A percentile compares a stretch with the other conserved stretches of the same genome.
These are phyloP conservation scores for Gleditsia sinensis DNA, from an alignment of 306 rosid species.

Conservation along the genomic window DNA sequence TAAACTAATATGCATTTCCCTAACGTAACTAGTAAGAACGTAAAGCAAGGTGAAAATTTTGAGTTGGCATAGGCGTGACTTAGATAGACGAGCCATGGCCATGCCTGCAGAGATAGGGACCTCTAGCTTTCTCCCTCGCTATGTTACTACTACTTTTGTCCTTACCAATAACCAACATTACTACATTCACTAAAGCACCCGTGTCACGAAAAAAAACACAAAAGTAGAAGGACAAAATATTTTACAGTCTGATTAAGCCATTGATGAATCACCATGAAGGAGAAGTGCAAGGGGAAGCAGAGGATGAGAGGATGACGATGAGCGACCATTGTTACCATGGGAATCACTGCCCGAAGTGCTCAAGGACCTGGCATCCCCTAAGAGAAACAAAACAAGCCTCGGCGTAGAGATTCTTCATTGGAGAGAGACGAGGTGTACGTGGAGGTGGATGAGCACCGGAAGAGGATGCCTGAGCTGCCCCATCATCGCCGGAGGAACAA, in stretches of 20 bases:
- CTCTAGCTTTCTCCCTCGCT: slow-evolving; percentile 26
- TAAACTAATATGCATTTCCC: slow-evolving; percentile 29
- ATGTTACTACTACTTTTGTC: neutral
- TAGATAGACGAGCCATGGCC: slow-evolving; percentile 48
- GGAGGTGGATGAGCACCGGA: too few relatives aligned
- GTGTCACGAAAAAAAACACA: neutral
- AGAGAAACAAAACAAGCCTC: slow-evolving; percentile 79
- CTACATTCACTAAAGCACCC: slow-evolving; percentile 34
- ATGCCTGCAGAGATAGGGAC: slow-evolving; percentile 50
- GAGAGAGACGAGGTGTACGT: slow-evolving; percentile 78
- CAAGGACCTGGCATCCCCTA: slow-evolving; percentile 56
- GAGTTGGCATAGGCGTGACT: slow-evolving; percentile 45
- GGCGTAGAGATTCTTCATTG: slow-evolving; percentile 81
- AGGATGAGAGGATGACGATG: slow-evolving; percentile 89
- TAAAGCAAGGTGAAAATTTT: slow-evolving; percentile 20
- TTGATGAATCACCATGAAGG: slow-evolving; percentile 76
- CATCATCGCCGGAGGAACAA: slow-evolving; percentile 55
- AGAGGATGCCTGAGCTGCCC: slow-evolving; percentile 26
- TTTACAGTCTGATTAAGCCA: slow-evolving; percentile 18
- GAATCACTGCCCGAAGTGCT: slow-evolving; percentile 79
- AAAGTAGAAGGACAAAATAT: neutral
- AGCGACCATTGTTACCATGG: slow-evolving; percentile 51
- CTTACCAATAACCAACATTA: neutral
- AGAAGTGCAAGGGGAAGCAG: slow-evolving; percentile 76
- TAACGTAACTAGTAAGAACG: slow-evolving; percentile 14